These are phyloP conservation scores for Moricandia arvensis DNA, from an alignment of 345 rosid species.

Conservation along the genomic window DNA sequence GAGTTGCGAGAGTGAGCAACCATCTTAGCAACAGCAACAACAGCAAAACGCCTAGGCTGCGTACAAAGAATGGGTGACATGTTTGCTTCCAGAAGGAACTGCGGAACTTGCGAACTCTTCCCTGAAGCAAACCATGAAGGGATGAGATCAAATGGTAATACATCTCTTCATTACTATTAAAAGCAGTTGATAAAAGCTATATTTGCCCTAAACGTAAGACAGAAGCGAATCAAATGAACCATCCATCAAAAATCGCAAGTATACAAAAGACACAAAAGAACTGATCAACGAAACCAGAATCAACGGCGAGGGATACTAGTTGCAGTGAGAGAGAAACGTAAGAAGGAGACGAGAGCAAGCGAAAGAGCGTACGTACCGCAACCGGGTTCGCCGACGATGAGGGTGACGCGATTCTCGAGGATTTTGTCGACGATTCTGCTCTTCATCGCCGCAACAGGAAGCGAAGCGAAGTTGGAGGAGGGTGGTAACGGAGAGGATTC, in stretches of 20 bases:
- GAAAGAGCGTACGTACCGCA: constrained; percentile 55
- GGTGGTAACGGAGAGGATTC: constrained; percentile 44
- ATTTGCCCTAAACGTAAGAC: background rate
- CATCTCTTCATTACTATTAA: background rate
- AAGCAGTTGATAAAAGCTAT: background rate
- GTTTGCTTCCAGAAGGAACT: constrained; percentile 73
- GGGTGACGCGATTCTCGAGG: constrained; percentile 88
- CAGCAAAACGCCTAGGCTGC: constrained; percentile 95
- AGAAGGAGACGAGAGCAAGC: background rate
- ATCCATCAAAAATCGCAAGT: constrained; percentile 1
- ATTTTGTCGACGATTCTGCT: constrained; percentile 76
- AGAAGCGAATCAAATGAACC: background rate
- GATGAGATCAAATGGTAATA: background rate
- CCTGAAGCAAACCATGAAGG: constrained; percentile 44
- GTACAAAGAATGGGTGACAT: constrained; percentile 79
- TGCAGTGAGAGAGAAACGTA: background rate
- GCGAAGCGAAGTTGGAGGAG: constrained; percentile 53
- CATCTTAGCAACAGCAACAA: constrained; percentile 93
- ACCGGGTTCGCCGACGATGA: constrained; percentile 91
- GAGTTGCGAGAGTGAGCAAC: constrained; percentile 82
- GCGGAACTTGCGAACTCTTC: constrained; percentile 97
- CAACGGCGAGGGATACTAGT: background rate
- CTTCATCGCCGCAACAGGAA: constrained; percentile 65
- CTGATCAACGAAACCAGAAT: background rate
- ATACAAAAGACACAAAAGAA: background rate